A percentile compares a stretch with the other conserved stretches of the same genome.
These are phyloP conservation scores for Penicillium sclerotigenum DNA, from an alignment of 2,329 filamentous ascomycete species.

Conservation along the genomic window DNA sequence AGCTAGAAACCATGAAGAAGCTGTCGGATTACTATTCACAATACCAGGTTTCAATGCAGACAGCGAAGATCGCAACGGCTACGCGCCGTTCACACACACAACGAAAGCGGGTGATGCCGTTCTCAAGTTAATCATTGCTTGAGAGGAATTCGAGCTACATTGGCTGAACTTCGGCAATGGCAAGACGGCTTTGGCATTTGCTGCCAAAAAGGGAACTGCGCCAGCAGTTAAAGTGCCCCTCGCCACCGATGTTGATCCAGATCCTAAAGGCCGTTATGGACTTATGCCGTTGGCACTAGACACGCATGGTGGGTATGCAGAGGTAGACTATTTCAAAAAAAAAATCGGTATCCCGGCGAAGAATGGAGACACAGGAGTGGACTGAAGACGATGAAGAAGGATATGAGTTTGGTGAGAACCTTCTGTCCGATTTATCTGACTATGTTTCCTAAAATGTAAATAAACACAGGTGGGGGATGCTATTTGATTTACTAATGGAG, in stretches of 20 bases:
- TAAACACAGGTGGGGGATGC: too few relatives aligned
- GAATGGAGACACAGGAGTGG: too few relatives aligned
- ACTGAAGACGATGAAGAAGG: too few relatives aligned
- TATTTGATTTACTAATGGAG: too few relatives aligned
- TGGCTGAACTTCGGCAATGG: background rate
- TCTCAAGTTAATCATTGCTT: background rate
- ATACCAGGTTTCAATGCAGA: background rate
- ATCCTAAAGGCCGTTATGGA: too few relatives aligned
- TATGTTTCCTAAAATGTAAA: too few relatives aligned
- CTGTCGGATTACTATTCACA: background rate
- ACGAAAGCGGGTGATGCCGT: background rate
- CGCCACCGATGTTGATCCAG: background rate
- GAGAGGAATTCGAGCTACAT: background rate
- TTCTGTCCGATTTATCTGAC: too few relatives aligned
- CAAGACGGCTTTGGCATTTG: background rate
- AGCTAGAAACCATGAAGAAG: background rate
- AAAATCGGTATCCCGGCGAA: too few relatives aligned
- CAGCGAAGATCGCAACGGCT: background rate
- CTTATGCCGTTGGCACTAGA: too few relatives aligned
- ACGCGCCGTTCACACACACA: background rate
- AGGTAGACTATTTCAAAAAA: too few relatives aligned
- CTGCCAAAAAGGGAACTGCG: background rate
- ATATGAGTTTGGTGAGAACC: too few relatives aligned
- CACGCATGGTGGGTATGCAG: too few relatives aligned
- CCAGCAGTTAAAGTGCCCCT: background rate